Evolutionary conservation across 257 asterid species (phyloP).

Genomic region (Solanum lignicaule): DNA sequence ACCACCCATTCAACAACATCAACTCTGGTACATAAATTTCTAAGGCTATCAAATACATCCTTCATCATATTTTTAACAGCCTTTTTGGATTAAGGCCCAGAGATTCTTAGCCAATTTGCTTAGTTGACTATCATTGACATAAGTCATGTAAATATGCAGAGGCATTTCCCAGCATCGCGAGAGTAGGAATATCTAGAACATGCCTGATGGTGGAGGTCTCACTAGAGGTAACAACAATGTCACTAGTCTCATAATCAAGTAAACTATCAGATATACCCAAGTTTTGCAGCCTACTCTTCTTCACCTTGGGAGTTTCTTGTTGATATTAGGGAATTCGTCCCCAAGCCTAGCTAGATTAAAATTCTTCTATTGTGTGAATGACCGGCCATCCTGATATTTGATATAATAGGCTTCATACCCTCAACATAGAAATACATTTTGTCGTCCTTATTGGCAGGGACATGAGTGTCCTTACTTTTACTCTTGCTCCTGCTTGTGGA

Average conservation of each 20-base stretch:
- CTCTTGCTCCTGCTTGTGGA: background rate
- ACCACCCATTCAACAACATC: background rate
- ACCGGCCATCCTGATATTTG: background rate
- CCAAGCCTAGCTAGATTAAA: background rate
- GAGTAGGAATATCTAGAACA: background rate
- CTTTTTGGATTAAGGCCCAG: background rate
- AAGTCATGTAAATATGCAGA: background rate
- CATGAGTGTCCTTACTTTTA: background rate
- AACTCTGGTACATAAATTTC: background rate
- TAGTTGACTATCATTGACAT: background rate
- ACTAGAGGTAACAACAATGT: background rate
- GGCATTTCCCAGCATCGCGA: background rate
- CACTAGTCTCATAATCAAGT: background rate
- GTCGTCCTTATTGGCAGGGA: background rate
- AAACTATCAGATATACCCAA: background rate
- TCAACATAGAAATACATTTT: background rate
- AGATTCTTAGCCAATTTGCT: background rate
- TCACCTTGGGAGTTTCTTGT: background rate
- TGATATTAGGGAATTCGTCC: background rate
- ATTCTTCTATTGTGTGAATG: background rate
- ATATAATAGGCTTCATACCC: background rate
- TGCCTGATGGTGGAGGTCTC: background rate
- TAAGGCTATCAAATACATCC: too few species aligned
- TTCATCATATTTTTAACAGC: background rate
- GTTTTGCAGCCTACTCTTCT: too few species aligned